Conservation (phyloP, 345 rosid species). For the Eucalyptus pumila region DNA sequence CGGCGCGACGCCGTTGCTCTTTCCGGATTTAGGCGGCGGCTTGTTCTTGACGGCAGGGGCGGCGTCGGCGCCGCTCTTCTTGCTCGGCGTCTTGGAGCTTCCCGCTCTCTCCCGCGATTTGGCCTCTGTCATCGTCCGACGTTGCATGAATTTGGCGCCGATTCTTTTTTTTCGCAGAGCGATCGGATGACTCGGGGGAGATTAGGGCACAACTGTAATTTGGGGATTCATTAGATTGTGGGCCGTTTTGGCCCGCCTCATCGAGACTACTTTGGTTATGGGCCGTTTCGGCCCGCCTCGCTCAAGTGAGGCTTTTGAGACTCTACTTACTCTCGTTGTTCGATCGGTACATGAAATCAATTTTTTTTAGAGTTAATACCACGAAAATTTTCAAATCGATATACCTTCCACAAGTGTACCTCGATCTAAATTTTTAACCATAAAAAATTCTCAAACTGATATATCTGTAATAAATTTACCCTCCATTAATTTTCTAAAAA, state of each 20-base stretch:
- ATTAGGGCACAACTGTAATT: background rate
- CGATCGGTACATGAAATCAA: too few species aligned
- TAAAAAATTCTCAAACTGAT: too few species aligned
- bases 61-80: background rate
- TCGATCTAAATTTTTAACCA: too few species aligned
- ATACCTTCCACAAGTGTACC: too few species aligned
- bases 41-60: background rate
- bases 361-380: too few species aligned
- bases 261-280: background rate
- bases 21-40: background rate
- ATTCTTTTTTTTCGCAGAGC: background rate
- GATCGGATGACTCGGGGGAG: background rate
- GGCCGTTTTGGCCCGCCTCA: background rate
- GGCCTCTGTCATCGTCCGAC: background rate
- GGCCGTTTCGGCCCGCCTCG: background rate
- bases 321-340: background rate
- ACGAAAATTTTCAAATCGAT: too few species aligned
- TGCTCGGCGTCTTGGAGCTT: background rate
- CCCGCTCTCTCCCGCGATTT: background rate
- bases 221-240: background rate
- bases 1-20: background rate
- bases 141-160: background rate
- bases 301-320: background rate
- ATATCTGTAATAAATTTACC: too few species aligned
- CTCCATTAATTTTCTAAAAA: rapidly evolving